Evolutionary conservation across 1,284 basidiomycete genomes (phyloP), one percentile per base, ranked within the genome.

Genomic region (Rhizoctonia solani): DNA sequence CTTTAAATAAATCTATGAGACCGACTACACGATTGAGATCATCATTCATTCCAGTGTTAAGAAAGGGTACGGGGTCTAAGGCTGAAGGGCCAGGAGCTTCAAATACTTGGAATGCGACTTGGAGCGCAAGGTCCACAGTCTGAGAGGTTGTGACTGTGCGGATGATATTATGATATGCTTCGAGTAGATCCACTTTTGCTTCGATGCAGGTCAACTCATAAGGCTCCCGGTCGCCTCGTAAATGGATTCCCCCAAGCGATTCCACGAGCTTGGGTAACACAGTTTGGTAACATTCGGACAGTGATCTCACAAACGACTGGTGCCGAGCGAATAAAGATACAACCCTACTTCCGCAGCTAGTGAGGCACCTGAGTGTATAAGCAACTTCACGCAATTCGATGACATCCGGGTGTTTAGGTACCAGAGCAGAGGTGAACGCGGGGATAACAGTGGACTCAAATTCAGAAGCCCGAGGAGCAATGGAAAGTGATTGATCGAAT

Each of bases 191-290:
- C 4, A 66, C 49, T 29, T 70, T 70, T 14, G 56, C 53, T 32
- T 69, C 67, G 27, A 67, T 50, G 67, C 69, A 70, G 1, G 39
- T 34, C 1, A 39, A 14, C 41, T 68, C 65, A 61, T 65, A 70
- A 8, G 37, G 29, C 23, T 49, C 39, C 16, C 37, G 56, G 19
- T 65, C 46, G 16, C 54, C 46, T 6, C 34, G 30, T 13, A 65
- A 19, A 14, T 54, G 65, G 41, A 54, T 54, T 19, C 65, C 65
- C 13, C 66, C 56, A 30, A 55, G 54, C 21, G 44, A 46, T 23
- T 58, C 53, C n/a, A 66, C 66, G 2, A 70, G 47, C 8, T 50
- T 37, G 23, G 56, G 53, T 23, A 70, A 47, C 21, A 52, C 44
- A 11, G 19, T 53, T 37, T 70, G 58, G 59, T 70, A 70, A 25